These are phyloP conservation scores for Naegleria lovaniensis DNA, from an alignment of 208 protist genomes.

Conservation along the genomic window DNA sequence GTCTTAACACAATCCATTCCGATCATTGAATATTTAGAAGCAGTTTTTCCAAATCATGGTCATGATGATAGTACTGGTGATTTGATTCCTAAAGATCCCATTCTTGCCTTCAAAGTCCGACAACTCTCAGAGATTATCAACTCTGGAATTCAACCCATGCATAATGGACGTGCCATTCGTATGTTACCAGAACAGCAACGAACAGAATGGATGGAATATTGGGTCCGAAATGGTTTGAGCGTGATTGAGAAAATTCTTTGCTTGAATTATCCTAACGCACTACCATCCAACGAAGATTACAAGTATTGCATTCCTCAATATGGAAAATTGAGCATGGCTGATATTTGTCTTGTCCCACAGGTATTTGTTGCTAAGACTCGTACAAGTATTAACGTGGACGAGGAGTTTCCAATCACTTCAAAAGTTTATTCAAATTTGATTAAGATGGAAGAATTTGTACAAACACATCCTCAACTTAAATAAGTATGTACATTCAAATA, in stretches of 20 bases:
- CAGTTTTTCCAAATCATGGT: neutral
- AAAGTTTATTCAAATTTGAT: neutral
- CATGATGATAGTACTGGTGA: neutral
- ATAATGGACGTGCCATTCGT: neutral
- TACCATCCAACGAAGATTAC: neutral
- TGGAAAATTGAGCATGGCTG: neutral
- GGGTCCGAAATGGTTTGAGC: neutral
- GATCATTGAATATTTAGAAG: neutral
- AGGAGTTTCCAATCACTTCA: neutral
- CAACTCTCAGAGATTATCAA: neutral
- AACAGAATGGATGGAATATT: neutral
- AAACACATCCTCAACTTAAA: neutral
- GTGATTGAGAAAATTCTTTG: neutral
- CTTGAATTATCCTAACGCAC: neutral
- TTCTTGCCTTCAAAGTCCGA: neutral
- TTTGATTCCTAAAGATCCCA: neutral
- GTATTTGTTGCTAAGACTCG: neutral
- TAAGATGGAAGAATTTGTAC: neutral
- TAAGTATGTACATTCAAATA: neutral
- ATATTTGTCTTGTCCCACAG: conserved; percentile 3
- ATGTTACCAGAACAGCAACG: neutral
- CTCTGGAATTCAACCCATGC: neutral
- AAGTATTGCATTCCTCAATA: neutral
- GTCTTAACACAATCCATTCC: neutral
- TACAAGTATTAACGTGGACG: neutral